A percentile compares a stretch with the other conserved stretches of the same genome.
phyloP scores from a whole-genome alignment of 2,329 filamentous ascomycete genomes.

The Ophiostoma triangulosporum region DNA sequence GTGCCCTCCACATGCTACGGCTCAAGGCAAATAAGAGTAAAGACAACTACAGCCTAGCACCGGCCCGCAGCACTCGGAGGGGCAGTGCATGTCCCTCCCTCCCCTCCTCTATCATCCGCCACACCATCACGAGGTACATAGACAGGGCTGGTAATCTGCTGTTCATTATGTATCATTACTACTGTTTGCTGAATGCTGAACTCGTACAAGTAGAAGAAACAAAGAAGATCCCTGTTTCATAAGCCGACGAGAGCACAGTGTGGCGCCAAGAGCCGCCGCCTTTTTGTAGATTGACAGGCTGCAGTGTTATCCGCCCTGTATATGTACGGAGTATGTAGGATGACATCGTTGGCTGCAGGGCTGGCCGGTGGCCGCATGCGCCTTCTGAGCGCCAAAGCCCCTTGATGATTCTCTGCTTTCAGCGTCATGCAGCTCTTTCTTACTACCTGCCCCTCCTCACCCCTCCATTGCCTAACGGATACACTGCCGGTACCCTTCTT shows the following conservation, averaged over 20 bases:
- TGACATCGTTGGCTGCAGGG: too few species aligned
- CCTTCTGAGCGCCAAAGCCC: too few species aligned
- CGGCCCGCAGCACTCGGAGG: conserved; percentile 5
- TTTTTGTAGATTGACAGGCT: too few species aligned
- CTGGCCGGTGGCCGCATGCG: too few species aligned
- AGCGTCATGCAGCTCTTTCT: neutral
- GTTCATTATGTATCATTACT: neutral
- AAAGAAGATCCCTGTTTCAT: too few species aligned
- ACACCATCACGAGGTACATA: neutral
- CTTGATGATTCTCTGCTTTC: neutral
- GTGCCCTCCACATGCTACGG: neutral
- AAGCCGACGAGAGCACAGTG: too few species aligned
- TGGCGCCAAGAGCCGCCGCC: too few species aligned
- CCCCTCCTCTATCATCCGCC: neutral
- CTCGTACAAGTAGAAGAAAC: too few species aligned
- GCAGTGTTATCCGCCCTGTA: too few species aligned
- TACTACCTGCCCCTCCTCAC: neutral
- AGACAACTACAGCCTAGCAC: neutral
- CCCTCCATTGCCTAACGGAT: neutral
- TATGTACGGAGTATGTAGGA: too few species aligned
- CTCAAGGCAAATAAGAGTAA: neutral
- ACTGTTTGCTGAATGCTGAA: neutral
- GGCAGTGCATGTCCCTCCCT: conserved; percentile 4
- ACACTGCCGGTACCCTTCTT: neutral
- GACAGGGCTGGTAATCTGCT: neutral